A percentile compares a stretch with the other conserved stretches of the same genome.
These are phyloP conservation scores for Colletotrichum tabaci DNA, from an alignment of 2,329 filamentous ascomycete species.

Conservation along the genomic window DNA sequence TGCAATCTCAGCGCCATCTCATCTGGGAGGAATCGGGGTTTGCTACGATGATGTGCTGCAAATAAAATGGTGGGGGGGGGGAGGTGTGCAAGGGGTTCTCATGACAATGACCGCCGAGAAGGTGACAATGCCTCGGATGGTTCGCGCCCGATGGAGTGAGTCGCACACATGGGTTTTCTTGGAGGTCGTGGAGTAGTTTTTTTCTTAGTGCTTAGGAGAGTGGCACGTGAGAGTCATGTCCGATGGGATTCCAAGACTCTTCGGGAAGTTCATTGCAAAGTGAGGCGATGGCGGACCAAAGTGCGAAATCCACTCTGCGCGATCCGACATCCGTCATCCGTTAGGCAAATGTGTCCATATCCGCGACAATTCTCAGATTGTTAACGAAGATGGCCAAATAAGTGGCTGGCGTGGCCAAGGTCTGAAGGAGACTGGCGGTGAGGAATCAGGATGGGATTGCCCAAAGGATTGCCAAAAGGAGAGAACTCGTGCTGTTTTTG, in stretches of 20 bases:
- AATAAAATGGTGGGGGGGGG: too few relatives aligned
- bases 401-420: neutral
- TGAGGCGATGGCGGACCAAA: neutral
- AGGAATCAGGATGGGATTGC: neutral
- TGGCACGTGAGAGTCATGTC: neutral
- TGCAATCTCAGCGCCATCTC: neutral
- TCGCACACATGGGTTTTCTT: too few relatives aligned
- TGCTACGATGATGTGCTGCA: too few relatives aligned
- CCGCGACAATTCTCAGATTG: neutral
- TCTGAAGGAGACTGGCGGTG: slow-evolving; percentile 13
- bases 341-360: too few relatives aligned
- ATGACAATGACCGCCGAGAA: too few relatives aligned
- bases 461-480: neutral
- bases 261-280: neutral
- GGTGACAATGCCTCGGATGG: too few relatives aligned
- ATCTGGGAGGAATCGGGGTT: neutral
- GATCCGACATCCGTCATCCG: neutral
- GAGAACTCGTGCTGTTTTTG: too few relatives aligned
- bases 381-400: too few relatives aligned
- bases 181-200: too few relatives aligned
- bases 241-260: neutral
- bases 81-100: too few relatives aligned
- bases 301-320: neutral
- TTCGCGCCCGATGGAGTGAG: too few relatives aligned
- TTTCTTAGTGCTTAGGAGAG: too few relatives aligned